These are phyloP conservation scores for Sophora flavescens DNA, from an alignment of 306 rosid genomes.

Conservation along the genomic window DNA sequence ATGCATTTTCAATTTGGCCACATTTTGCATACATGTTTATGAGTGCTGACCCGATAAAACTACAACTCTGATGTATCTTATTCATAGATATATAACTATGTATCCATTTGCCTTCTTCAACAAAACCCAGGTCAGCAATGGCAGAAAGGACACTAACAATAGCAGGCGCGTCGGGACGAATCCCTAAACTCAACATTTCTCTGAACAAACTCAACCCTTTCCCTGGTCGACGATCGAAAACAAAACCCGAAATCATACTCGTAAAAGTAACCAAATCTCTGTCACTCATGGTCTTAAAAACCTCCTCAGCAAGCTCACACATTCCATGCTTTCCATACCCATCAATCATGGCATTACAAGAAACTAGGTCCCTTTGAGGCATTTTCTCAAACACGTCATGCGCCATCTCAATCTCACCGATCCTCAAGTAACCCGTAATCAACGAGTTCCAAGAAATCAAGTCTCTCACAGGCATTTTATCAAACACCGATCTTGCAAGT, in stretches of 20 bases:
- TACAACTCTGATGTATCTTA: slow-evolving; percentile 41
- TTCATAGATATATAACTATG: slow-evolving; percentile 50
- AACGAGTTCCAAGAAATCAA: slow-evolving; percentile 64
- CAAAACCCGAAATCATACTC: slow-evolving; percentile 58
- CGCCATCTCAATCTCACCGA: slow-evolving; percentile 53
- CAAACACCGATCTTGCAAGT: slow-evolving; percentile 55
- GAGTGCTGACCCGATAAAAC: slow-evolving; percentile 60
- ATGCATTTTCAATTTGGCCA: slow-evolving; percentile 63
- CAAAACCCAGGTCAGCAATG: slow-evolving; percentile 64
- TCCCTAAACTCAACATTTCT: slow-evolving; percentile 56
- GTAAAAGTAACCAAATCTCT: slow-evolving; percentile 64
- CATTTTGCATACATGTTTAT: slow-evolving; percentile 71
- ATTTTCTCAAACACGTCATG: slow-evolving; percentile 47
- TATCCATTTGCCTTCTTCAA: slow-evolving; percentile 67
- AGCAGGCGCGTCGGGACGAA: slow-evolving; percentile 60
- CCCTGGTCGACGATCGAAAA: slow-evolving; percentile 40
- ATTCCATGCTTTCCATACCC: slow-evolving; percentile 60
- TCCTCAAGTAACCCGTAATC: slow-evolving; percentile 54
- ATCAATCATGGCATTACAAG: slow-evolving; percentile 66
- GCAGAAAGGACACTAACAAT: slow-evolving; percentile 65
- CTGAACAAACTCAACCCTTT: slow-evolving; percentile 58
- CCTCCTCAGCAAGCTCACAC: slow-evolving; percentile 56
- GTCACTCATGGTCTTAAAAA: slow-evolving; percentile 48
- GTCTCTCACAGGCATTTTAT: slow-evolving; percentile 61
- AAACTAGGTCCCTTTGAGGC: slow-evolving; percentile 53